phyloP scores from a whole-genome alignment of 2,329 filamentous ascomycete species.

The Calycina herbarum region DNA sequence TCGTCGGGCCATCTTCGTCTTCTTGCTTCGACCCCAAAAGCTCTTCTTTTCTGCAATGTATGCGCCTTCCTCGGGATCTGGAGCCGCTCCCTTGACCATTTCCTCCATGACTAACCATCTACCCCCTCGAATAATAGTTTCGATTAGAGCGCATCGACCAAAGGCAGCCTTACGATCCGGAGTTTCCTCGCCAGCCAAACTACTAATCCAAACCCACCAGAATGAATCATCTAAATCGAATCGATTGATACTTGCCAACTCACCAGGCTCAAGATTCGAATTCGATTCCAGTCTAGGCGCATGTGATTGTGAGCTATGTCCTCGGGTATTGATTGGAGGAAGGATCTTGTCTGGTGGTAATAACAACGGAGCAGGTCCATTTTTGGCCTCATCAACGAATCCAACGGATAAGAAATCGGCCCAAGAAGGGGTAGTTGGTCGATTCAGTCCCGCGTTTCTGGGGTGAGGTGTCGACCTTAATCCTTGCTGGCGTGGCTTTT shows the following conservation, averaged over 20 bases:
- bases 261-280: constrained; percentile 76
- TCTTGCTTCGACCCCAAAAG: constrained; percentile 82
- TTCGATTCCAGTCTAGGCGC: constrained; percentile 69
- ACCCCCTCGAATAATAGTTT: constrained; percentile 78
- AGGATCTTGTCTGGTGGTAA: constrained; percentile 91
- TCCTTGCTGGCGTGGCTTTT: constrained; percentile 43
- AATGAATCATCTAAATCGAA: constrained; percentile 93
- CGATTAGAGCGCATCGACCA: constrained; percentile 87
- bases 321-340: constrained; percentile 77
- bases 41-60: constrained; percentile 96
- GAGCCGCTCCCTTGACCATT: constrained; percentile 88
- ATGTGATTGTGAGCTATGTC: constrained; percentile 85
- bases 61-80: constrained; percentile 78
- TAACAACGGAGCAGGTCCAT: constrained; percentile 64
- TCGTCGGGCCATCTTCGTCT: constrained; percentile 65
- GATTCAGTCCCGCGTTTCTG: constrained; percentile 59
- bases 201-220: constrained; percentile 99
- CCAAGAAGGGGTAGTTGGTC: constrained; percentile 96
- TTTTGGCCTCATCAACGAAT: constrained; percentile 76
- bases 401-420: constrained; percentile 95
- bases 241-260: constrained; percentile 86
- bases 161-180: constrained; percentile 85
- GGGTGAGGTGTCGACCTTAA: constrained; percentile 68
- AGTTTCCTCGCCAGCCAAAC: constrained; percentile 88
- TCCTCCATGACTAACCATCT: constrained; percentile 96